Evolutionary conservation across 1,284 basidiomycete species (phyloP).

Genomic region (Pterula multifida): DNA sequence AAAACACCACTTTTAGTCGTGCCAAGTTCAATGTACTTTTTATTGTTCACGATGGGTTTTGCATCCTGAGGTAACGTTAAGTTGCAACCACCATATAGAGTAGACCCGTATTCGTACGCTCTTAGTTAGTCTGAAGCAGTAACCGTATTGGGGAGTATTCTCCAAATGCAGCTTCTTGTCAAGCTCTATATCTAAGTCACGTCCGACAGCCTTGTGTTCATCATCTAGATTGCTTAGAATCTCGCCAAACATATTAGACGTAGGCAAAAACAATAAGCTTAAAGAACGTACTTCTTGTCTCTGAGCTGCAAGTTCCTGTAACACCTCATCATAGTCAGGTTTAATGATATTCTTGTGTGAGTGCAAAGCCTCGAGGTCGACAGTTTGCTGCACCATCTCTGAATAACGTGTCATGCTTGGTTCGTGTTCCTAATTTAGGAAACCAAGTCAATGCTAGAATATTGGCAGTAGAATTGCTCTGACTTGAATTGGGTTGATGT

Average conservation of each 20-base stretch:
- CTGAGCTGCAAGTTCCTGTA: slow-evolving; percentile 62
- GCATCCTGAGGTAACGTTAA: slow-evolving; percentile 54
- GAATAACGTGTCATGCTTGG: slow-evolving; percentile 65
- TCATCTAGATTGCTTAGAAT: slow-evolving; percentile 75
- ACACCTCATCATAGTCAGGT: slow-evolving; percentile 75
- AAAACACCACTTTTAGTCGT: slow-evolving; percentile 84
- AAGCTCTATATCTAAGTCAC: slow-evolving; percentile 74
- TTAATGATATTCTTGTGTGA: slow-evolving; percentile 88
- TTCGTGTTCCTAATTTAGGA: slow-evolving; percentile 40
- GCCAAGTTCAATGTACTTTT: slow-evolving; percentile 75
- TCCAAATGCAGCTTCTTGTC: slow-evolving; percentile 97
- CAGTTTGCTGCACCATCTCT: slow-evolving; percentile 93
- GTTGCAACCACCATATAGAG: neutral
- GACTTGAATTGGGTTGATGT: neutral
- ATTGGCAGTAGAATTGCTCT: no score
- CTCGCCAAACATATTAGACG: slow-evolving; percentile 15
- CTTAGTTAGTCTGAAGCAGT: slow-evolving; percentile 90
- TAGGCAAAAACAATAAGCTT: neutral
- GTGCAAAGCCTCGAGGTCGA: slow-evolving; percentile 82
- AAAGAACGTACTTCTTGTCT: slow-evolving; percentile 39
- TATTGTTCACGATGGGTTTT: slow-evolving; percentile 55
- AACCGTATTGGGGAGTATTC: slow-evolving; percentile 84
- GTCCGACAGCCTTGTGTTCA: slow-evolving; percentile 68
- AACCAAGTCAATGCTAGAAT: no score
- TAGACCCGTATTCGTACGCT: slow-evolving; percentile 42